Base-by-base conservation (phyloP, 805 yeast genomes). In the Candida bentonensis region DNA sequence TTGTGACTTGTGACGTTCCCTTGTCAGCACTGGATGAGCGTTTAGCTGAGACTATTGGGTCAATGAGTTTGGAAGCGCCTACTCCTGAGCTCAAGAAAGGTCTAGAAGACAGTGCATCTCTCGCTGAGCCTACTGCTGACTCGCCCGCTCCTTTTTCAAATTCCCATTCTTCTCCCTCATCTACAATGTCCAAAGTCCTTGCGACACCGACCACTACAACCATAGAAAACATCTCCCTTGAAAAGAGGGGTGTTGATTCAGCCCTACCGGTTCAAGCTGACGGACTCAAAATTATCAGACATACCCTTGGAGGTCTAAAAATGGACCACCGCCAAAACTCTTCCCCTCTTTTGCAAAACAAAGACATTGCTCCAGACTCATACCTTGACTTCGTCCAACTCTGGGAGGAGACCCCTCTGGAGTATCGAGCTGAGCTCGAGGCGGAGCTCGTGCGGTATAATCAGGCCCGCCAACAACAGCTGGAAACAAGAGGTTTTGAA, bases 401-500 rank as follows among this genome's bases (percentile, higher is more conserved):
- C 41, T 81, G 77, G 53, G 71, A 73, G 48, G 52, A 63, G 2
- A 65, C 86, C 43, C 61, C 64, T 3, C 71, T 72, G 42, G 72
- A 66, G 44, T 65, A 62, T 3, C 62, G 66, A 40, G 55, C 42
- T 3, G 57, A 60, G 46, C 89, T 88, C 58, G 82, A 85, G 53
- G 66, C 65, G 17, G 72, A 78, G 0, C 62, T 92, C 41, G 88
- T 86, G 49, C 61, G 68, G 1, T 74, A 81, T 51, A 88, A 92
- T 52, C 74, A 73, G 45, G 76, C 74, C 22, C 75, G 98, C 58
- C 96, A 92, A 60, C 66, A 74, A 40, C 72, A 72, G 23, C 59
- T 92, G 25, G 98, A 92, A 61, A 66, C 76, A 17, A 72, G 82
- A 47, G 89, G 95, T 2, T 68, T 83, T 1, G 88, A 82, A 50